A percentile compares a stretch with the other conserved stretches of the same genome.
Conservation (phyloP, 1,284 basidiomycete species). For the Apiotrichum porosum region DNA sequence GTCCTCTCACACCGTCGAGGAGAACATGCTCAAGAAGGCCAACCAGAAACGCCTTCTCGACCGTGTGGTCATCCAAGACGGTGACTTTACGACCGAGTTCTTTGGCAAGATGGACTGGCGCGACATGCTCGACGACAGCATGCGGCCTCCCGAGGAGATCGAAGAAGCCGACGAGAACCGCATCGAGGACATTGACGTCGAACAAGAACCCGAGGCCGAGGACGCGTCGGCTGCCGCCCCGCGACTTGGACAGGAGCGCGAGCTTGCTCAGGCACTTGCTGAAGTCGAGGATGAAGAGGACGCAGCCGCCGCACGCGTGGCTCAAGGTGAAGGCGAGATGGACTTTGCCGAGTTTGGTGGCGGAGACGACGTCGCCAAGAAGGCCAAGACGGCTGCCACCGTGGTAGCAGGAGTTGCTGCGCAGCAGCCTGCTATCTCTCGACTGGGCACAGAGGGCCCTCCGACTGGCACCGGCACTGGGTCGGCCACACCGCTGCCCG, state of each 20-base stretch:
- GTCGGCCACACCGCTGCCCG: slow-evolving; percentile 12
- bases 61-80: slow-evolving; percentile 87
- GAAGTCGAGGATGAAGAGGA: slow-evolving; percentile 87
- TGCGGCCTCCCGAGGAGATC: slow-evolving; percentile 49
- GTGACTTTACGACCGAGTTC: slow-evolving; percentile 67
- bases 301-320: slow-evolving; percentile 70
- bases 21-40: slow-evolving; percentile 91
- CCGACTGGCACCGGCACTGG: slow-evolving; percentile 23
- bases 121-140: slow-evolving; percentile 60
- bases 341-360: slow-evolving; percentile 70
- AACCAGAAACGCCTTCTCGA: slow-evolving; percentile 92
- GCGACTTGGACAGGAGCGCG: slow-evolving; percentile 38
- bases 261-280: slow-evolving; percentile 64
- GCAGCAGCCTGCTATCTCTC: slow-evolving; percentile 1
- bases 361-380: slow-evolving; percentile 35
- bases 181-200: slow-evolving; percentile 32
- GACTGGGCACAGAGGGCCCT: neutral
- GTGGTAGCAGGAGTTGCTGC: neutral
- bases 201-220: slow-evolving; percentile 26
- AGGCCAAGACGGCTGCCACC: neutral
- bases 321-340: slow-evolving; percentile 71
- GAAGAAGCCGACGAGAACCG: slow-evolving; percentile 29
- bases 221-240: slow-evolving; percentile 32
- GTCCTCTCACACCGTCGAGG: slow-evolving; percentile 77
- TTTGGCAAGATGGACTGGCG: slow-evolving; percentile 69